Evolutionary conservation across 768 basidiomycete species (phyloP).

Genomic region (Leucocoprinus leucothites): DNA sequence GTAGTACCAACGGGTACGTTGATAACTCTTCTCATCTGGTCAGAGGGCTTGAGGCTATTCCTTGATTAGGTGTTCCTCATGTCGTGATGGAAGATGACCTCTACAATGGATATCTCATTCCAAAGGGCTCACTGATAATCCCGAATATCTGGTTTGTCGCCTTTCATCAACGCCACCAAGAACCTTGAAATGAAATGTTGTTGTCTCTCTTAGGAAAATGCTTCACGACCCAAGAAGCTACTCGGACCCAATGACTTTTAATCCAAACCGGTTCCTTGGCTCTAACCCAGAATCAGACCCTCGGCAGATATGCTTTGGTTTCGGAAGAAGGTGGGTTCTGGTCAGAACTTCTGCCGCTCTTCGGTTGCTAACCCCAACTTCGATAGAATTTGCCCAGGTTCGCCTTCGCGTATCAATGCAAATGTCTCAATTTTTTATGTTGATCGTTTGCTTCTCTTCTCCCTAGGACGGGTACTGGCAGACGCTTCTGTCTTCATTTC

Average conservation of each 20-base stretch:
- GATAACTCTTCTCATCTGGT: not conserved
- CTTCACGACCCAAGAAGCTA: slow-evolving; percentile 40
- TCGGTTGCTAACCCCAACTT: not conserved
- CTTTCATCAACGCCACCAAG: not conserved
- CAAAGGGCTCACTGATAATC: slow-evolving; percentile 35
- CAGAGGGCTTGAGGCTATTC: slow-evolving; percentile 5
- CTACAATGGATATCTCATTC: slow-evolving; percentile 41
- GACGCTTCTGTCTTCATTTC: slow-evolving; percentile 41
- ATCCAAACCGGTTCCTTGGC: slow-evolving; percentile 45
- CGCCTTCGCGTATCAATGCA: slow-evolving; percentile 5
- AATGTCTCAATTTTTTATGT: too few relatives aligned
- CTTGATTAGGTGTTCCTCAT: slow-evolving; percentile 32
- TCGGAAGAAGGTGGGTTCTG: slow-evolving; percentile 40
- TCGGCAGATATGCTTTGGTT: slow-evolving; percentile 46
- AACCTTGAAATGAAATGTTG: not conserved
- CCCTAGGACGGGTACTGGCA: slow-evolving; percentile 35
- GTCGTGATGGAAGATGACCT: slow-evolving; percentile 40
- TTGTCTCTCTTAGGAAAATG: slow-evolving; percentile 31
- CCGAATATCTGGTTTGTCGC: slow-evolving; percentile 32
- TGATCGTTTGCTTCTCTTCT: too few relatives aligned
- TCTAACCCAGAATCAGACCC: slow-evolving; percentile 41
- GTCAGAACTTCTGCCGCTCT: not conserved
- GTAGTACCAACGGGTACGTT: slow-evolving; percentile 29
- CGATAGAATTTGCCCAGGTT: slow-evolving; percentile 35
- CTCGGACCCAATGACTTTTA: slow-evolving; percentile 41